Base-by-base conservation (phyloP, 768 basidiomycete genomes). In the Mycena filopes region DNA sequence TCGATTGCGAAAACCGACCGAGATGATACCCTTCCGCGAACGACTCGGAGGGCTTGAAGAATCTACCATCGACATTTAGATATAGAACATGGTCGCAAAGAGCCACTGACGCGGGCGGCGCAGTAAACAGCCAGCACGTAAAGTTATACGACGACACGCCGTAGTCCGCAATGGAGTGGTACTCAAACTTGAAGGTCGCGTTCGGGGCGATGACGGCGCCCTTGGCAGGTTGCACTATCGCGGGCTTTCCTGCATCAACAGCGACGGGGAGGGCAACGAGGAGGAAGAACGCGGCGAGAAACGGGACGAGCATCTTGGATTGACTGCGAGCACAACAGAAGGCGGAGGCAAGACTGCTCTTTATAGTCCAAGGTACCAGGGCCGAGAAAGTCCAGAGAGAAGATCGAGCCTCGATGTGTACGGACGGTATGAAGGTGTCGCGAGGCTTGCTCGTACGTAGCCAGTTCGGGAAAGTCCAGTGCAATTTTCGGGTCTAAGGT, bases 111-210 rank as follows among this genome's bases (percentile, higher is more conserved):
- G 36, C 47, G 6, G 75, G 76, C 33, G 58, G 55, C 28, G 70
- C 60, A 33, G 75, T 78, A 58, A 77, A 60, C 23, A 82, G 72
- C 69, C 72, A 79, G 29, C 80, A 77, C 13, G 74, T 72, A 58
- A 67, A 79, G 51, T 75, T 77, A 64, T 78, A 81, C 49, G 72
- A 75, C 20, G 79, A 79, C 21, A 72, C 62, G 50, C 74, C 75
- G 67, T 80, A 81, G 65, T 82, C 81, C 9, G 73, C 77, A 36
- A 74, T 74, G 20, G 70, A 68, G 42, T 65, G 60, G 67, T 80
- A 81, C 6, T 38, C 16, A 70, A 81, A 82, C 47, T 75, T 57
- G 73, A 80, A 81, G 5, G 69, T 41, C 26, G 60, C 58, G 15
- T 76, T 76, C 5, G 80, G 79, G 6, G 71, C 66, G 57, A 82